Conservation (phyloP, 139 green algal species). For the Nannochloris sp. region DNA sequence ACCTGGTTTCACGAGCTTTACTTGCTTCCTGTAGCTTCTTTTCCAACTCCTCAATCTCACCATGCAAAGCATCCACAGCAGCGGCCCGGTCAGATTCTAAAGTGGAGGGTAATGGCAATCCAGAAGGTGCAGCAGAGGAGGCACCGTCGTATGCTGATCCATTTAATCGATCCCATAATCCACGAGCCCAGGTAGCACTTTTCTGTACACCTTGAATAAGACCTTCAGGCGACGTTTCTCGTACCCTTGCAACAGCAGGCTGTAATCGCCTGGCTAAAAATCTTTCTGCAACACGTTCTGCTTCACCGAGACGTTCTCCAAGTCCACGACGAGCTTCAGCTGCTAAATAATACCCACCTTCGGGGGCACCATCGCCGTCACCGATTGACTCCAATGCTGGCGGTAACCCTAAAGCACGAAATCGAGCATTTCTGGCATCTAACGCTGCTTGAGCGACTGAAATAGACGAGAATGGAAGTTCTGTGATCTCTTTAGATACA, state of each 20-base stretch:
- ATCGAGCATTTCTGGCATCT: slow-evolving; percentile 53
- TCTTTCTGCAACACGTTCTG: slow-evolving; percentile 60
- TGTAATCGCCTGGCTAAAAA: slow-evolving; percentile 56
- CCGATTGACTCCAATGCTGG: background rate
- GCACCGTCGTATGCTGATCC: slow-evolving; percentile 2
- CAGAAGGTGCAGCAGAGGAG: slow-evolving; percentile 15
- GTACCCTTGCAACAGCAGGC: slow-evolving; percentile 43
- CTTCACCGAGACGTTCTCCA: slow-evolving; percentile 43
- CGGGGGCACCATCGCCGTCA: background rate
- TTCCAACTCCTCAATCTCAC: slow-evolving; percentile 67
- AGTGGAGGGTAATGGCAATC: slow-evolving; percentile 43
- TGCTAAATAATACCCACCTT: background rate
- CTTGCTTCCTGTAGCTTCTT: slow-evolving; percentile 73
- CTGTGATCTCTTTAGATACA: slow-evolving; percentile 36
- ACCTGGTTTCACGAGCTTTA: slow-evolving; percentile 68
- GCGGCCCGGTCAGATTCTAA: slow-evolving; percentile 25
- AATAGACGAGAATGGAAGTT: slow-evolving; percentile 47
- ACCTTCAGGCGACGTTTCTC: slow-evolving; percentile 31
- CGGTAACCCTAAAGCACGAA: slow-evolving; percentile 4
- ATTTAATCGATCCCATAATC: slow-evolving; percentile 76
- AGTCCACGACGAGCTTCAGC: slow-evolving; percentile 1
- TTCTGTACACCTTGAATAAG: slow-evolving; percentile 43
- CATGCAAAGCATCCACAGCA: slow-evolving; percentile 38
- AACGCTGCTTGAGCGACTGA: slow-evolving; percentile 47
- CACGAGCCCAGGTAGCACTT: slow-evolving; percentile 43